These are phyloP conservation scores for Microcyclosporella mali DNA, from an alignment of 2,329 filamentous ascomycete species.

Conservation along the genomic window DNA sequence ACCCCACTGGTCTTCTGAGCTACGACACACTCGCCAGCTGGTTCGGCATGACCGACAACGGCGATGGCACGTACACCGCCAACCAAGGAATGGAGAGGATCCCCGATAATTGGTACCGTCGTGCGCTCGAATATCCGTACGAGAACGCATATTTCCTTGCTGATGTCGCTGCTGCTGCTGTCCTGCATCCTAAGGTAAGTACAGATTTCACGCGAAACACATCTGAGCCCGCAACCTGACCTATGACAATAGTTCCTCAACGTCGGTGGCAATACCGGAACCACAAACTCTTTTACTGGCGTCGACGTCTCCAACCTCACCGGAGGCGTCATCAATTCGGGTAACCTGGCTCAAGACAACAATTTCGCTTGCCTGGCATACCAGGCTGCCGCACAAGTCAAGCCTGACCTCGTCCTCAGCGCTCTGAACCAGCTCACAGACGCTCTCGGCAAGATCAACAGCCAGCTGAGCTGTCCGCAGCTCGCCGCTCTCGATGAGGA, in stretches of 20 bases:
- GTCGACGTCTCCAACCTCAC: conserved; percentile 33
- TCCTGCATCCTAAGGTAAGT: conserved; percentile 21
- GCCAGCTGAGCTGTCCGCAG: conserved; percentile 6
- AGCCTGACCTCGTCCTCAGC: conserved; percentile 9
- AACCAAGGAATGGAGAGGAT: conserved; percentile 34
- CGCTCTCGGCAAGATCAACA: conserved; percentile 1
- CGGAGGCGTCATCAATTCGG: conserved; percentile 37
- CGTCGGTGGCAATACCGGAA: conserved; percentile 34
- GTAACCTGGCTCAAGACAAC: conserved; percentile 33
- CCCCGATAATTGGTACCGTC: conserved; percentile 34
- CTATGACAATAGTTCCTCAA: conserved; percentile 14
- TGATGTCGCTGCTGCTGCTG: conserved; percentile 13
- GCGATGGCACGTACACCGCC: conserved; percentile 28
- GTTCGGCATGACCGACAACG: conserved; percentile 22
- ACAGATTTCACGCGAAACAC: too few relatives aligned
- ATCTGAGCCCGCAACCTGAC: too few relatives aligned
- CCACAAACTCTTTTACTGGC: conserved; percentile 30
- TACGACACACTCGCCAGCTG: conserved; percentile 19
- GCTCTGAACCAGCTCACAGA: conserved; percentile 8
- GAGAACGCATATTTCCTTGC: conserved; percentile 24
- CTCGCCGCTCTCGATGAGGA: conserved; percentile 4
- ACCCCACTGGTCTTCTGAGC: conserved; percentile 28
- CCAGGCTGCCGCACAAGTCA: conserved; percentile 10
- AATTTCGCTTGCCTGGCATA: conserved; percentile 40
- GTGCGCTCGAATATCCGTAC: conserved; percentile 23